Conservation (phyloP, 208 protist species). For the Acanthamoeba triangularis region DNA sequence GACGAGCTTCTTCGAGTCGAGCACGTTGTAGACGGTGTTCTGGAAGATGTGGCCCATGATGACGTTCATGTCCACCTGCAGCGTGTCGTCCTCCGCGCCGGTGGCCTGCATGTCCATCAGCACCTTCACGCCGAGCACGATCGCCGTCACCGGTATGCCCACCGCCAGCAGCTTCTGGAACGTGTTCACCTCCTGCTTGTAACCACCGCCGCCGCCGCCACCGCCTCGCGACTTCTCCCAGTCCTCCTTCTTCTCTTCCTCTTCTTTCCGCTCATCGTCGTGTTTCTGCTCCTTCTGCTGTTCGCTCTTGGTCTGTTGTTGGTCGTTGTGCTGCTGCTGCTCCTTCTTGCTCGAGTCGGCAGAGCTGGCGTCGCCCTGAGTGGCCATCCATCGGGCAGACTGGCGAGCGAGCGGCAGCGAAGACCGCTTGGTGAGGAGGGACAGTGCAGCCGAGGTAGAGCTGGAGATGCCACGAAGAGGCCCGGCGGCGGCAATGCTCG, state of each 20-base stretch:
- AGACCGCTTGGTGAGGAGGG: not conserved
- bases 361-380: not conserved
- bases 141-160: not conserved
- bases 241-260: not conserved
- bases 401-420: not conserved
- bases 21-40: slow-evolving; percentile 17
- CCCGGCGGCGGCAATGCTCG: too few species aligned
- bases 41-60: slow-evolving; percentile 8
- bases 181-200: not conserved
- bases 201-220: not conserved
- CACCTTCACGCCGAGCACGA: not conserved
- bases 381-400: not conserved
- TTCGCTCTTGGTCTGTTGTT: not conserved
- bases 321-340: not conserved
- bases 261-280: not conserved
- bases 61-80: slow-evolving; percentile 16
- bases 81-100: slow-evolving; percentile 11
- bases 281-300: not conserved
- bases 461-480: too few species aligned
- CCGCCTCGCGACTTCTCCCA: not conserved
- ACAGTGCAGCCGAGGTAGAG: not conserved
- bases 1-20: slow-evolving; percentile 37
- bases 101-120: not conserved
- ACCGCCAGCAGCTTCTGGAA: slow-evolving; percentile 32
- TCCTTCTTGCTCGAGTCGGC: not conserved